Conservation (phyloP, 164 flowering plant species). For the Kingdonia uniflora region DNA sequence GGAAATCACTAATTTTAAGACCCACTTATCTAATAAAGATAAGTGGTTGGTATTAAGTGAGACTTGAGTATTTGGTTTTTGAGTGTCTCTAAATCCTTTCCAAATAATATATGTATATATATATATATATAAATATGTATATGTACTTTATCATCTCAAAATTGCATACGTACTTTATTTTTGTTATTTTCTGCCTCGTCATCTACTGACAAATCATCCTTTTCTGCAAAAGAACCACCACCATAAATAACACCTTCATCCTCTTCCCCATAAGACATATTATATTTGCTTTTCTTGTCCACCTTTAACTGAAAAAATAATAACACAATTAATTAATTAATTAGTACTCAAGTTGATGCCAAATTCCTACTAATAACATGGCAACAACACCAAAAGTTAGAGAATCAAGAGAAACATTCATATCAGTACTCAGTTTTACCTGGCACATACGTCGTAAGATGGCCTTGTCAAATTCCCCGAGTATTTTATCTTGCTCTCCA, state of each 20-base stretch:
- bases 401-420: too few relatives aligned
- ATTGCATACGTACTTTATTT: slow-evolving; percentile 21
- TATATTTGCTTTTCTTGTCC: slow-evolving; percentile 59
- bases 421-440: slow-evolving; percentile 22
- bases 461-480: slow-evolving; percentile 82
- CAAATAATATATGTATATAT: too few relatives aligned
- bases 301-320: slow-evolving; percentile 36
- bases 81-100: too few relatives aligned
- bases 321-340: not conserved
- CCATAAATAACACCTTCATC: slow-evolving; percentile 43
- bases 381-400: too few relatives aligned
- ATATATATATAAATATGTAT: too few relatives aligned
- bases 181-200: slow-evolving; percentile 37
- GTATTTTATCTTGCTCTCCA: slow-evolving; percentile 63
- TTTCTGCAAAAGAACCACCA: slow-evolving; percentile 29
- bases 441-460: slow-evolving; percentile 76
- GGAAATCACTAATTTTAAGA: too few relatives aligned
- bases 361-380: too few relatives aligned
- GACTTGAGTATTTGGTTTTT: too few relatives aligned
- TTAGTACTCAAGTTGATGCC: too few relatives aligned
- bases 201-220: slow-evolving; percentile 50
- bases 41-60: too few relatives aligned
- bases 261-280: slow-evolving; percentile 90
- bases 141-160: too few relatives aligned
- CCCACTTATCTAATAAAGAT: too few relatives aligned